Base-by-base conservation (phyloP, 2,329 filamentous ascomycete species). In the Penicillium polonicum region DNA sequence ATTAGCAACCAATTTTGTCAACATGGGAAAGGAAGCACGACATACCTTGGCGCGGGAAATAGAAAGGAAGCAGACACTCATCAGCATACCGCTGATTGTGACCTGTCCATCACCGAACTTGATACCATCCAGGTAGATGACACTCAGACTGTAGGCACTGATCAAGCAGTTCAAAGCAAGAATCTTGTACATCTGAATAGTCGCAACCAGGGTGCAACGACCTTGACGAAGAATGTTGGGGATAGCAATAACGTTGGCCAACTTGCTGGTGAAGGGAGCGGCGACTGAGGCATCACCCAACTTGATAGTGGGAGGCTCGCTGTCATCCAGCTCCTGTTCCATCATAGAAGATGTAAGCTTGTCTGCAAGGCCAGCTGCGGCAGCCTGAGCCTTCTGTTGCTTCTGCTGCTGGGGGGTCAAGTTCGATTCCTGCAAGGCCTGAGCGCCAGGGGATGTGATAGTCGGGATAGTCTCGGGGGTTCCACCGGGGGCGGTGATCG, bases 101-200 rank as follows among this genome's bases (percentile, higher is more conserved):
- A 97, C 94, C 78, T 99, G 94, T 4, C 92, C 92, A 73, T 99
- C 94, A 56, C 94, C 92, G 72, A 99, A 99, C 80, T 99, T 99
- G 83, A 99, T 99, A 62, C 94, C 94, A 70, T 97, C 93, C 1
- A 99, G 85, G 72, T 99, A 99, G 57, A 99, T 83, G 19, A 99
- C 94, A 74, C 90, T 95, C 72, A 99, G 79, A 76, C 91, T 96
- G 85, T 99, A 99, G 38, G 94, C 94, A 67, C 91, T 96, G 73
- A 99, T 99, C 67, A 99, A 82, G 74, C 94, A 99, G 82, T 99
- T 99, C 59, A 99, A 81, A 8, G 94, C 94, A 51, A 99, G 85
- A 68, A 99, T 99, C 84, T 97, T 99, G 86, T 99, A 99, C 93
- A 99, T 99, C 81, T 99, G 94, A 64, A 99, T 97, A 0, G 94